A percentile compares a stretch with the other conserved stretches of the same genome.
phyloP scores from a whole-genome alignment of 257 asterid species.

The Solanum appendiculatum region DNA sequence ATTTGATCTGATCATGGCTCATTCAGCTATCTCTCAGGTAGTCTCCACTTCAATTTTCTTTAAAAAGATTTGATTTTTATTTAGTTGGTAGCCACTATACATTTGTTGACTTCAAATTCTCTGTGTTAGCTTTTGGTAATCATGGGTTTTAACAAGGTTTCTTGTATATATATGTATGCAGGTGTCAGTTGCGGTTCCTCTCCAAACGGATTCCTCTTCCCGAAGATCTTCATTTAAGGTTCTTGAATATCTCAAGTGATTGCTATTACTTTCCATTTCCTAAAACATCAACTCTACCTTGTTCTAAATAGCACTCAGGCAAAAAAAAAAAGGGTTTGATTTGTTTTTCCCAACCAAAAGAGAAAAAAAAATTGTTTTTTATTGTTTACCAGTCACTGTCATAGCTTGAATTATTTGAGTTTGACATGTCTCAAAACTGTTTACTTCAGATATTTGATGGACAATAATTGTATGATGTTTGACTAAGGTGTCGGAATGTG shows the following conservation, averaged over 20 bases:
- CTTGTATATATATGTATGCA: slow-evolving; percentile 17
- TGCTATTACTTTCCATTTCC: background rate
- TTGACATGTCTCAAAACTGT: background rate
- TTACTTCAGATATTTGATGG: background rate
- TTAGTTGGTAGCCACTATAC: too few relatives aligned
- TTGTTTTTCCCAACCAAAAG: background rate
- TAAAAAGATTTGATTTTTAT: background rate
- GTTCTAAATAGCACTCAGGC: background rate
- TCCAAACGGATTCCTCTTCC: slow-evolving; percentile 27
- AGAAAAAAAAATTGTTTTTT: background rate
- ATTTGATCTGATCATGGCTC: slow-evolving; percentile 49
- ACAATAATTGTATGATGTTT: background rate
- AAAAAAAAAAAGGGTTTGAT: background rate
- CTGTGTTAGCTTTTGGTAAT: background rate
- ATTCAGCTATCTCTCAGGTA: slow-evolving; percentile 41
- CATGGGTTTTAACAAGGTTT: background rate
- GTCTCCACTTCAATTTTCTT: background rate
- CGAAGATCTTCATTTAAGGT: slow-evolving; percentile 48
- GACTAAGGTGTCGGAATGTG: background rate
- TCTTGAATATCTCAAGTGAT: background rate
- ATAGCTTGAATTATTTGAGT: background rate
- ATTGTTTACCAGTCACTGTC: background rate
- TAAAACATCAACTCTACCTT: background rate
- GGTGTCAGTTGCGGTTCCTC: slow-evolving; percentile 40
- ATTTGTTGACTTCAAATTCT: background rate